Evolutionary conservation across 129 eudicot species (phyloP), one percentile per base, ranked within the genome.

Genomic region (Mikania micrantha): DNA sequence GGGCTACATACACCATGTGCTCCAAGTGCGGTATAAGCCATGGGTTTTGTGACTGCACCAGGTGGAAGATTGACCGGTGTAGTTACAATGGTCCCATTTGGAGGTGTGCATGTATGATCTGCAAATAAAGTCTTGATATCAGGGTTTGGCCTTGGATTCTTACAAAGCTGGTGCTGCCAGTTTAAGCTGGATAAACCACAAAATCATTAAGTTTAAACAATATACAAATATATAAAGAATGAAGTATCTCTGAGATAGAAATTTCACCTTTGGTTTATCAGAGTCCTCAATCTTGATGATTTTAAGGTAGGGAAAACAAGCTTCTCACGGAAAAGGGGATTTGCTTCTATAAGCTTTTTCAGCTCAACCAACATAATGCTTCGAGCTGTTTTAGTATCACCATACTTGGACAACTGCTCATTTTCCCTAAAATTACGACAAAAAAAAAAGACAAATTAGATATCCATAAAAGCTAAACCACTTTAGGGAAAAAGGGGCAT

Each of bases 141-240:
- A 20, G 95, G 97, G 56, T 90, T 90, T 77, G 97, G 78, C 79
- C 97, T 87, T 15, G 91, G 95, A 72, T 82, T 90, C 75, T 83
- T 85, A 58, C 97, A 91, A 49, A 83, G 78, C 72, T 91, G 95
- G 67, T 91, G 95, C 80, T 91, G 95, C 97, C 95, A 87, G 58
- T 83, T 85, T 74, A 91, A 77, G 65, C 95, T 91, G 90, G 52
- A 79, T 17, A 60, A 29, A 82, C 49, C 62, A 76, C 35, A 71
- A 32, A 60, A 20, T 20, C 1, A 19, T 17, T 31, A 29, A 9
- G 4, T 25, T 25, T 41, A 41, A 44, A 35, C 5, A 60, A 29
- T 8, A 42, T 12, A 42, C 16, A 58, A 21, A 29, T 35, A 13
- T 31, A 52, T 13, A 9, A 54, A 68, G 9, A 9, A 42, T 13